Conservation (phyloP, 225 moss, liverwort and hornwort species). For the Marchantia polymorpha region DNA sequence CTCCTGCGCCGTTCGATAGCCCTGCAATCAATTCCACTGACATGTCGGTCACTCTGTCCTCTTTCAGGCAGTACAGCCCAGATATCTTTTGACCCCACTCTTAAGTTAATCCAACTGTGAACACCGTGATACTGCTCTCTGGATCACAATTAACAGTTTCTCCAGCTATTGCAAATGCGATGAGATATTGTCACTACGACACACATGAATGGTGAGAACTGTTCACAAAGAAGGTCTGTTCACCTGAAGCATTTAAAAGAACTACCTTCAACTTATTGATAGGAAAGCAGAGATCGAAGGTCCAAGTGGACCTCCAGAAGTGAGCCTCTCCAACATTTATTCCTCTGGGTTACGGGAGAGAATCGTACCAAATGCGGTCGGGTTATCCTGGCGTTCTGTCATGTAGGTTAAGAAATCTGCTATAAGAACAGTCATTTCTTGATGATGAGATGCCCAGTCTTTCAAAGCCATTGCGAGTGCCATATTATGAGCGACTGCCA, state of each 20-base stretch:
- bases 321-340: not conserved
- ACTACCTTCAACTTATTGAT: not conserved
- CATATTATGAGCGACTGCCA: conserved; percentile 59
- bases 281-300: not conserved
- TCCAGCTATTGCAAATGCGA: not conserved
- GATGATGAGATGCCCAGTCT: conserved; percentile 44
- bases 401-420: conserved; percentile 57
- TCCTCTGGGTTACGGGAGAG: not conserved
- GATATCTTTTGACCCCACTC: not conserved
- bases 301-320: not conserved
- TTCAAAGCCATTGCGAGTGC: conserved; percentile 47
- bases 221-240: not conserved
- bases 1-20: conserved; percentile 40
- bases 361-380: conserved; percentile 52
- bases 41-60: not conserved
- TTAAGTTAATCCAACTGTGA: not conserved
- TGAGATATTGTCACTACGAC: not conserved
- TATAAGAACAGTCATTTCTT: conserved; percentile 46
- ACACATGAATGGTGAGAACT: not conserved
- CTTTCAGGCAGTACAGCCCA: not conserved
- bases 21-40: conserved; percentile 32
- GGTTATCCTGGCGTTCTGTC: conserved; percentile 50
- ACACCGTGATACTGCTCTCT: not conserved
- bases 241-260: not conserved
- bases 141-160: not conserved